Percentiles rank a stretch among this genome's conserved stretches.
Evolutionary conservation across 331 rosid species (phyloP).

Genomic region (Quercus lobata): DNA sequence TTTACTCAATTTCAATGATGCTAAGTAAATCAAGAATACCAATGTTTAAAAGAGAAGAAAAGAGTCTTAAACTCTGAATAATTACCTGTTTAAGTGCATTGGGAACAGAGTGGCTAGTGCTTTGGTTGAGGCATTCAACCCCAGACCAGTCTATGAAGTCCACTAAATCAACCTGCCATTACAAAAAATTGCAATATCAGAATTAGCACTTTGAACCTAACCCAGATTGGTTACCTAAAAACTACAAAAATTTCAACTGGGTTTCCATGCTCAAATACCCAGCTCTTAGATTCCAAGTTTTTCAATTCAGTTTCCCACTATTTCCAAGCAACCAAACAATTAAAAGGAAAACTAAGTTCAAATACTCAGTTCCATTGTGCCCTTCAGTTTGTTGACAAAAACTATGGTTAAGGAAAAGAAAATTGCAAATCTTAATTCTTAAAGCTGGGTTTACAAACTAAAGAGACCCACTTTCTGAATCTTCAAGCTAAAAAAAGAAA

Average conservation of each 20-base stretch:
- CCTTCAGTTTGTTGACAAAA: background rate
- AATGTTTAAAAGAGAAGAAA: background rate
- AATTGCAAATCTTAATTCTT: background rate
- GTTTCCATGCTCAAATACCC: background rate
- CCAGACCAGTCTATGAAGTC: conserved; percentile 94
- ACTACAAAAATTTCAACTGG: background rate
- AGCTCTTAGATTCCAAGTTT: background rate
- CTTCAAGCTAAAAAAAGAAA: too few species aligned
- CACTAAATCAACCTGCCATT: conserved; percentile 76
- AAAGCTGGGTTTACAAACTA: background rate
- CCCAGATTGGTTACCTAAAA: background rate
- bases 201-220: conserved; percentile 10
- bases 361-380: too few species aligned
- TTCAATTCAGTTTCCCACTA: background rate
- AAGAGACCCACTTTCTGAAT: background rate
- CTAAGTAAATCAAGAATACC: background rate
- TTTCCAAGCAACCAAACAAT: background rate
- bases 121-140: conserved; percentile 95
- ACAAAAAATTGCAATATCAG: conserved; percentile 8
- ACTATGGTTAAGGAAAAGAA: background rate
- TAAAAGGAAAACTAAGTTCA: background rate
- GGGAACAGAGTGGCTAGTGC: conserved; percentile 56
- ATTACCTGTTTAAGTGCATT: conserved; percentile 91
- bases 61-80: background rate
- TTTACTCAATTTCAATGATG: background rate